Evolutionary conservation across 1,139 yeast species (phyloP), one percentile per base, ranked within the genome.

Genomic region (Protomyces lactucae-debilis): DNA sequence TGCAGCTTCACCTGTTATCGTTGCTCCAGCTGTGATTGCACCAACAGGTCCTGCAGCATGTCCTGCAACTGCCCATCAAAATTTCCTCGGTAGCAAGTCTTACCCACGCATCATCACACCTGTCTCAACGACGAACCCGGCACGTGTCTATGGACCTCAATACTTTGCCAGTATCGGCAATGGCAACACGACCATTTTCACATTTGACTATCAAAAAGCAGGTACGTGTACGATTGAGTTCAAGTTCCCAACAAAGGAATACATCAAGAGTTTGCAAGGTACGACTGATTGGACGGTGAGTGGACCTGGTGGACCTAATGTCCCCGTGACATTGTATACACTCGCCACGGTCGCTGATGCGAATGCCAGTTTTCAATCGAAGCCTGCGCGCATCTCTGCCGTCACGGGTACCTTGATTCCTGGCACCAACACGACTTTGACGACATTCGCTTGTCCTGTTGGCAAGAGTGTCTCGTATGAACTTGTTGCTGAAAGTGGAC

Each of bases 81-180:
- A 54, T 23, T 53, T 53, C 16, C 32, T 54, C 23, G 60, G 60
- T 8, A 45, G 55, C 28, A 60, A 54, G 40, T 45, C 51, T 39
- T 60, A 60, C 45, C 64, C 64, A 10, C 36, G 55, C 35, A 45
- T 60, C 55, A 60, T 60, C 60, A 55, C 60, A 10, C 64, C 64
- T 21, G 64, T 60, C 39, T 54, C 64, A 10, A 36, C 51, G n/a
- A 45, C n/a, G 9, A n/a, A 53, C 36, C 64, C 64, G 8, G 40
- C 45, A 25, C 25, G 21, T 10, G 60, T 54, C 39, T 60, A 54
- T 54, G 64, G 64, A 3, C 59, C 64, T 14, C 64, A 60, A 21
- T 60, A 60, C 55, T 45, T 60, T 54, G 48, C 64, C 25, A 60
- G 54, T 55, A 60, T 60, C 36, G 64, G 64, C 14, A 46, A 46